These are phyloP conservation scores for Phytophthora aleatoria DNA, from an alignment of 352 stramenopile genomes.

Conservation along the genomic window DNA sequence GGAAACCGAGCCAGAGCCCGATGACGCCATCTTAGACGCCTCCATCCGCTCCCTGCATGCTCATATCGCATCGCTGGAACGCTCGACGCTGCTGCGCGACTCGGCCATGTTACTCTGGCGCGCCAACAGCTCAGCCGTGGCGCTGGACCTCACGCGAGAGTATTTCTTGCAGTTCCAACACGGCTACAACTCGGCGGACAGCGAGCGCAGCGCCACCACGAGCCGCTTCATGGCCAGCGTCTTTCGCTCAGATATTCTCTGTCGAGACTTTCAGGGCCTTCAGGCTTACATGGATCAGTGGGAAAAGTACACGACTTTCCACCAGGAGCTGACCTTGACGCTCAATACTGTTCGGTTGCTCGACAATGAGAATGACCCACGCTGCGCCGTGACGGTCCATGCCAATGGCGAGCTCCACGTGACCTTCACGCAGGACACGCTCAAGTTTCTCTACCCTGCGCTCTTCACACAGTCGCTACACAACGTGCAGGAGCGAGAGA, in stretches of 20 bases:
- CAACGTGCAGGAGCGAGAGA: slow-evolving; percentile 18
- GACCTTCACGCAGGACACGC: slow-evolving; percentile 45
- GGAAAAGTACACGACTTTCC: slow-evolving; percentile 64
- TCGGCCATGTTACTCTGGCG: slow-evolving; percentile 45
- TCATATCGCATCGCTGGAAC: slow-evolving; percentile 44
- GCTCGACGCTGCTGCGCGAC: slow-evolving; percentile 43
- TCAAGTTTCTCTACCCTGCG: slow-evolving; percentile 55
- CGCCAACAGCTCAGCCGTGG: slow-evolving; percentile 44
- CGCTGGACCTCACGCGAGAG: slow-evolving; percentile 44
- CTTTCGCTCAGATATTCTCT: slow-evolving; percentile 44
- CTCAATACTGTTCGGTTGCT: slow-evolving; percentile 37
- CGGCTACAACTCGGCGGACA: slow-evolving; percentile 41
- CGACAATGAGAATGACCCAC: slow-evolving; percentile 33
- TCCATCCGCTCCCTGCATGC: slow-evolving; percentile 45
- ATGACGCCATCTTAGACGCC: slow-evolving; percentile 35
- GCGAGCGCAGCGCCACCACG: slow-evolving; percentile 10
- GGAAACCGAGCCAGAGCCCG: slow-evolving; percentile 13
- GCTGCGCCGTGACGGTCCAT: slow-evolving; percentile 45
- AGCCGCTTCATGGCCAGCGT: slow-evolving; percentile 42
- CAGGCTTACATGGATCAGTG: slow-evolving; percentile 54
- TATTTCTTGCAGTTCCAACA: slow-evolving; percentile 52
- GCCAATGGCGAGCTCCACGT: slow-evolving; percentile 39
- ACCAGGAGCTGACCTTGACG: slow-evolving; percentile 37
- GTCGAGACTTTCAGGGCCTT: slow-evolving; percentile 52
- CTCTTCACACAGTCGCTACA: slow-evolving; percentile 40